Evolutionary conservation across 441 rosid species (phyloP).

Genomic region (Arabidopsis hybrid): DNA sequence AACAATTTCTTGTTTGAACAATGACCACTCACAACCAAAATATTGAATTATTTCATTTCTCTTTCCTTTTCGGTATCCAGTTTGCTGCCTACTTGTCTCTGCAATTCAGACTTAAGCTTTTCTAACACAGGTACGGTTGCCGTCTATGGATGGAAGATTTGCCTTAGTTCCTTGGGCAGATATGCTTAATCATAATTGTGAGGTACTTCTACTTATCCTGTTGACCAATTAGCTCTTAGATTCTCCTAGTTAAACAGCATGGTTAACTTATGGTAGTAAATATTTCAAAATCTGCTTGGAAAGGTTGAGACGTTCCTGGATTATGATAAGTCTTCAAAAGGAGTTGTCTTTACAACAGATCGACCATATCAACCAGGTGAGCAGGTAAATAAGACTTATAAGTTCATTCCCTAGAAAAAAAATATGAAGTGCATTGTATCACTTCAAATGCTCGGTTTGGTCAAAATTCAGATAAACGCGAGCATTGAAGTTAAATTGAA

Average conservation of each 20-base stretch:
- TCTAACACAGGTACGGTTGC: slow-evolving; percentile 78
- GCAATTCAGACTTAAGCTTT: slow-evolving; percentile 25
- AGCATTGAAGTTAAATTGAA: neutral
- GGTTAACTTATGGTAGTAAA: slow-evolving; percentile 29
- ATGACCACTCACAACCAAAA: neutral
- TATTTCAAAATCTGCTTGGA: slow-evolving; percentile 35
- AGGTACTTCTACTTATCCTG: slow-evolving; percentile 55
- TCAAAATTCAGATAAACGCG: slow-evolving; percentile 19
- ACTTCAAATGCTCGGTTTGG: slow-evolving; percentile 22
- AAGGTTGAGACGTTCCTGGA: slow-evolving; percentile 95
- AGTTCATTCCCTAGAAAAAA: slow-evolving; percentile 1
- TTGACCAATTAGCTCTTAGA: slow-evolving; percentile 9
- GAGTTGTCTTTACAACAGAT: slow-evolving; percentile 85
- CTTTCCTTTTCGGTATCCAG: neutral
- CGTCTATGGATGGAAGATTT: slow-evolving; percentile 92
- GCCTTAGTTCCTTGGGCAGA: slow-evolving; percentile 99
- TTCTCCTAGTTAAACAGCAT: slow-evolving; percentile 2
- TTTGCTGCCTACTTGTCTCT: slow-evolving; percentile 27
- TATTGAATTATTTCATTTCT: neutral
- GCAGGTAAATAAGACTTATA: slow-evolving; percentile 71
- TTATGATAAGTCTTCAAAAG: slow-evolving; percentile 84
- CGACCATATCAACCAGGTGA: slow-evolving; percentile 94
- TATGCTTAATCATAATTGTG: slow-evolving; percentile 97
- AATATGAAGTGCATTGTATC: slow-evolving; percentile 11
- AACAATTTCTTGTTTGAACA: neutral